Base-by-base conservation (phyloP, 129 eudicot genomes). In the Centella asiatica region DNA sequence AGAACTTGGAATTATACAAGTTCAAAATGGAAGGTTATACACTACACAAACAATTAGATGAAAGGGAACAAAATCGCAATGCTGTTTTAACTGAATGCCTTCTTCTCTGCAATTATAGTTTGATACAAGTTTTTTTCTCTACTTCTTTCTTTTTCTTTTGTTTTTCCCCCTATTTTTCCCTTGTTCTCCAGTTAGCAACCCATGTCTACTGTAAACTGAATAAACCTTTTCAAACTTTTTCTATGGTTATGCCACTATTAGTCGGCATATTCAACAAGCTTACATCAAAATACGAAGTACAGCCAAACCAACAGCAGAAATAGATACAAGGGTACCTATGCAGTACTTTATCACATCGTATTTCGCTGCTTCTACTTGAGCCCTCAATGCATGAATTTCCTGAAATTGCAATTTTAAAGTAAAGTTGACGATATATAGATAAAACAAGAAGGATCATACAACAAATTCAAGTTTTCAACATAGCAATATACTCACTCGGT, bases 281-380 rank as follows among this genome's bases (percentile, higher is more conserved):
- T 73, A 80, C 82, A 80, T 70, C 76, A 90, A 74, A 50, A 90
- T 78, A 17, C 97, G 97, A 51, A 87, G 47, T 56, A 90, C 87
- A 6, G 98, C 98, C 72, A 92, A 71, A 66, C 98, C 96, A 64
- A 92, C 95, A 32, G 98, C 96, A 45, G 96, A 87, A 44, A 87
- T 80, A 15, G 98, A 87, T 31, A 81, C 94, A 11, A 92, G 90
- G 62, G 96, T 87, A 80, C 98, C 98, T 47, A 87, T 84, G 88
- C 98, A 92, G 69, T 92, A 92, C 79, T 92, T 92, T 52, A 92
- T 84, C 72, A 92, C 94, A 20, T 92, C 98, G 34, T 84, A 87
- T 72, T 92, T 92, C 40, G 94, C 95, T 36, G 98, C 90, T 78
- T 92, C 96, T 72, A 92, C 58, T 62, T 87, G 96, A 59, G 98